Evolutionary conservation across 345 rosid genomes (phyloP).

Genomic region (Eucalyptus erythrocorys): DNA sequence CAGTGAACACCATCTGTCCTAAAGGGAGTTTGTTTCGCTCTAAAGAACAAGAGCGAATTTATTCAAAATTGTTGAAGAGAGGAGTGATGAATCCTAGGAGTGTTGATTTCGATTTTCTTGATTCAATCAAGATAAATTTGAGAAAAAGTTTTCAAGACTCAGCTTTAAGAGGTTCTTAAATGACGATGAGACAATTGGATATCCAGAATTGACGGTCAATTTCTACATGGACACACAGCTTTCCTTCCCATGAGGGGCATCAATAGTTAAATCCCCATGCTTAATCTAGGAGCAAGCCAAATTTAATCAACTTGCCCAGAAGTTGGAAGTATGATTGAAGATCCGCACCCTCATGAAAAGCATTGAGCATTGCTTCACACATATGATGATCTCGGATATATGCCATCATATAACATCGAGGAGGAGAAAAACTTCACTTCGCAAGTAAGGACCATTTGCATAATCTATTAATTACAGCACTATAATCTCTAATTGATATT

Average conservation of each 20-base stretch:
- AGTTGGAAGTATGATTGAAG: constrained; percentile 15
- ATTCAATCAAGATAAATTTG: no score
- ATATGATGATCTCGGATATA: constrained; percentile 52
- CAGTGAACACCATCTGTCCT: no score
- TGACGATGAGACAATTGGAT: no score
- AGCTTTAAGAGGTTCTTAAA: no score
- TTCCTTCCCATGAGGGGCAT: background rate
- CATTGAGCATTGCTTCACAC: constrained; percentile 34
- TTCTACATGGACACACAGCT: background rate
- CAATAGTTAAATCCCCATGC: background rate
- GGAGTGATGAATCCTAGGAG: no score
- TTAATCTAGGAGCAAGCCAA: constrained; percentile 23
- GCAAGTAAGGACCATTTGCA: constrained; percentile 31
- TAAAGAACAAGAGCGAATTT: no score
- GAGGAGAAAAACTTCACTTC: constrained; percentile 36
- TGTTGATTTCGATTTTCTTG: no score
- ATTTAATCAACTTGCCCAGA: constrained; percentile 35
- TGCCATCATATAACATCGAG: constrained; percentile 41
- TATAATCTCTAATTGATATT: constrained; percentile 53
- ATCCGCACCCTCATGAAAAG: constrained; percentile 18
- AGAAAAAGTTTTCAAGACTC: no score
- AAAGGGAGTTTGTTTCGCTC: no score
- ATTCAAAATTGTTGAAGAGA: no score
- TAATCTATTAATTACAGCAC: constrained; percentile 60
- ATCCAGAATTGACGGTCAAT: no score